Conservation (phyloP, 129 eudicot species). For the Escallonia rubra region DNA sequence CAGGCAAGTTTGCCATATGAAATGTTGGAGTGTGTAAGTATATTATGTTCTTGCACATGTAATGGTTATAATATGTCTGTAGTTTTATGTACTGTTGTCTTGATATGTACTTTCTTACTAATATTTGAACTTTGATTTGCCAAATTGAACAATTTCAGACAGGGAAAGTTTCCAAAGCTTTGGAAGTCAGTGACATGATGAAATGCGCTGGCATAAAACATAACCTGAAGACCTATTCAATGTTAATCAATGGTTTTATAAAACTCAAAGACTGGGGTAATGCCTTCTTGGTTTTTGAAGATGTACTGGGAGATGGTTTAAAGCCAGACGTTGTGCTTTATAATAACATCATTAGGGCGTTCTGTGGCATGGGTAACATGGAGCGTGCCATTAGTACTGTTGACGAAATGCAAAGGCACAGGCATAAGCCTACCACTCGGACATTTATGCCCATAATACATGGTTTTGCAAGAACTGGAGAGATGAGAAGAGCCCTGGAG, state of each 20-base stretch:
- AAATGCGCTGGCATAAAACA: constrained; percentile 62
- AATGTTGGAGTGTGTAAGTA: too few species aligned
- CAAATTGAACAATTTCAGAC: constrained; percentile 28
- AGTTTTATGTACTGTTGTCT: not conserved
- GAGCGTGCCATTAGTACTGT: constrained; percentile 83
- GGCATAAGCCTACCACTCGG: constrained; percentile 75
- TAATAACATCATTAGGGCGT: constrained; percentile 79
- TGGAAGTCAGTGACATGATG: constrained; percentile 77
- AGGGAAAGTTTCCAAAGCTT: constrained; percentile 80
- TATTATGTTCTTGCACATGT: too few species aligned
- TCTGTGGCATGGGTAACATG: constrained; percentile 95
- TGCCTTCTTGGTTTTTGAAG: constrained; percentile 90
- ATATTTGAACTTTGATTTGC: not conserved
- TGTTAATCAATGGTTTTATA: constrained; percentile 84
- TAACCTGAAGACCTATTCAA: constrained; percentile 94
- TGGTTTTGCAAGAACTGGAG: constrained; percentile 78
- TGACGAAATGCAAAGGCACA: constrained; percentile 66
- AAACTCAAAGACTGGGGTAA: constrained; percentile 87
- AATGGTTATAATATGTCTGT: too few species aligned
- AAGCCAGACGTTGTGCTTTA: constrained; percentile 92
- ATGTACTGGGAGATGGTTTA: constrained; percentile 66
- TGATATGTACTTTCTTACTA: not conserved
- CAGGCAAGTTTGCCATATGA: too few species aligned
- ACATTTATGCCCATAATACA: constrained; percentile 95
- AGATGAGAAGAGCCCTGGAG: constrained; percentile 64